Evolutionary conservation across 1,284 basidiomycete species (phyloP).

Genomic region (Leccinum fuscescens): DNA sequence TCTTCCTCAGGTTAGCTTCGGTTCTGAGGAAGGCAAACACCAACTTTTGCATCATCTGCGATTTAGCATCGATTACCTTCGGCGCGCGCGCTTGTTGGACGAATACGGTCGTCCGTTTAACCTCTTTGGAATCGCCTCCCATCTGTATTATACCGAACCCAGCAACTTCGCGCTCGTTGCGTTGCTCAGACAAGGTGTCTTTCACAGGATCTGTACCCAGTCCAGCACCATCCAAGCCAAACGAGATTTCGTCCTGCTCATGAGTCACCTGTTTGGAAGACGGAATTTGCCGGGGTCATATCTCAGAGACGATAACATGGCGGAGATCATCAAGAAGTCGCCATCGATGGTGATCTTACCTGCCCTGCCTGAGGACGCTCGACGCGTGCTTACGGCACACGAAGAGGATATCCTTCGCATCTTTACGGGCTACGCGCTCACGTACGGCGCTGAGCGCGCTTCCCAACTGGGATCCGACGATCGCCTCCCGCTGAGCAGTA

Average conservation of each 20-base stretch:
- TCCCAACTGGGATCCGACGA: slow-evolving; percentile 41
- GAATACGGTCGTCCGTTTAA: slow-evolving; percentile 55
- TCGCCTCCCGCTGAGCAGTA: slow-evolving; percentile 48
- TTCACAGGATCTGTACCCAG: slow-evolving; percentile 55
- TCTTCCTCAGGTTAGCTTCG: slow-evolving; percentile 57
- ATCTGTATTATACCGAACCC: slow-evolving; percentile 66
- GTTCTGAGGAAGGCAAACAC: slow-evolving; percentile 49
- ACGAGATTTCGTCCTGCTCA: slow-evolving; percentile 49
- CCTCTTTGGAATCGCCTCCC: slow-evolving; percentile 53
- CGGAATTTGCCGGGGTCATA: slow-evolving; percentile 49
- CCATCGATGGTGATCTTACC: slow-evolving; percentile 60
- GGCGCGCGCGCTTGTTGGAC: slow-evolving; percentile 53
- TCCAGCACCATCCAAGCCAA: slow-evolving; percentile 40
- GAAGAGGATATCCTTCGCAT: slow-evolving; percentile 49
- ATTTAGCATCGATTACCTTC: slow-evolving; percentile 71
- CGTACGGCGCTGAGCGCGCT: slow-evolving; percentile 43
- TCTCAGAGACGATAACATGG: slow-evolving; percentile 37
- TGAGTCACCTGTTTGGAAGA: slow-evolving; percentile 61
- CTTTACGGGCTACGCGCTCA: slow-evolving; percentile 53
- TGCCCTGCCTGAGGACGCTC: slow-evolving; percentile 41
- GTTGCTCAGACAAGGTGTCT: slow-evolving; percentile 53
- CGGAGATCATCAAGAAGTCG: slow-evolving; percentile 41
- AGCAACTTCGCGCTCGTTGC: slow-evolving; percentile 64
- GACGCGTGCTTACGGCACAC: slow-evolving; percentile 44
- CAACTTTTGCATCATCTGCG: slow-evolving; percentile 64